A percentile compares a stretch with the other conserved stretches of the same genome.
These are phyloP conservation scores for Auricularia heimuer DNA, from an alignment of 768 basidiomycete species.

Conservation along the genomic window DNA sequence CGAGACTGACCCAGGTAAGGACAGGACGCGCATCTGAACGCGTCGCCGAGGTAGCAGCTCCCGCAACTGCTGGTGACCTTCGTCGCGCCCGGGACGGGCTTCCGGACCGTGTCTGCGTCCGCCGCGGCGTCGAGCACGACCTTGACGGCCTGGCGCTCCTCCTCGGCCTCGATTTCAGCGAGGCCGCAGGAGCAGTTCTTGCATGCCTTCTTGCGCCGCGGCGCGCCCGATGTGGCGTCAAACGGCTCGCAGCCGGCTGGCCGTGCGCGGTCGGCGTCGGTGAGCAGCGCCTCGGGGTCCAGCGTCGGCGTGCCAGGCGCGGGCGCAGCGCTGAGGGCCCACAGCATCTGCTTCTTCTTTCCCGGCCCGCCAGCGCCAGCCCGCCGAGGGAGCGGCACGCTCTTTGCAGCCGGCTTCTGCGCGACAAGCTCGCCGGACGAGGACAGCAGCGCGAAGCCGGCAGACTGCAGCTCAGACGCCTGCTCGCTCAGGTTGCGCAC, in stretches of 20 bases:
- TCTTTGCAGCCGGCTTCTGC: slow-evolving; percentile 55
- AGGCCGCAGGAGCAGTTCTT: slow-evolving; percentile 96
- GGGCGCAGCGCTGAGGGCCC: slow-evolving; percentile 48
- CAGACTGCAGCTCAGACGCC: slow-evolving; percentile 48
- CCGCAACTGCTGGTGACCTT: slow-evolving; percentile 96
- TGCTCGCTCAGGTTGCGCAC: slow-evolving; percentile 43
- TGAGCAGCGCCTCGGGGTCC: slow-evolving; percentile 76
- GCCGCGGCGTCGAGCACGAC: slow-evolving; percentile 60
- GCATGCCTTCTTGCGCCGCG: slow-evolving; percentile 84
- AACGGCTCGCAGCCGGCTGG: slow-evolving; percentile 74
- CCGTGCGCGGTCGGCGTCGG: slow-evolving; percentile 68
- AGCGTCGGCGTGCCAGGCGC: slow-evolving; percentile 63
- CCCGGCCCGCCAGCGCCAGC: slow-evolving; percentile 35
- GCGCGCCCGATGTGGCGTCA: slow-evolving; percentile 26
- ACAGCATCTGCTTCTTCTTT: slow-evolving; percentile 77
- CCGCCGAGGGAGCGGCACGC: slow-evolving; percentile 42
- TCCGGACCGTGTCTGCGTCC: slow-evolving; percentile 38
- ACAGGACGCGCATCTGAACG: slow-evolving; percentile 92
- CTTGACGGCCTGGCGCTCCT: slow-evolving; percentile 32
- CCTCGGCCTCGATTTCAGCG: slow-evolving; percentile 84
- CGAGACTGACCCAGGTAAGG: slow-evolving; percentile 82
- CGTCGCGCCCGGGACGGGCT: slow-evolving; percentile 58
- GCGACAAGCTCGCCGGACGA: slow-evolving; percentile 42
- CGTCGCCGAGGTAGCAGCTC: slow-evolving; percentile 95
- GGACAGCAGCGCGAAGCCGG: slow-evolving; percentile 55